These are phyloP conservation scores for Sanghuangporus sanghuang DNA, from an alignment of 1,284 basidiomycete species.

Conservation along the genomic window DNA sequence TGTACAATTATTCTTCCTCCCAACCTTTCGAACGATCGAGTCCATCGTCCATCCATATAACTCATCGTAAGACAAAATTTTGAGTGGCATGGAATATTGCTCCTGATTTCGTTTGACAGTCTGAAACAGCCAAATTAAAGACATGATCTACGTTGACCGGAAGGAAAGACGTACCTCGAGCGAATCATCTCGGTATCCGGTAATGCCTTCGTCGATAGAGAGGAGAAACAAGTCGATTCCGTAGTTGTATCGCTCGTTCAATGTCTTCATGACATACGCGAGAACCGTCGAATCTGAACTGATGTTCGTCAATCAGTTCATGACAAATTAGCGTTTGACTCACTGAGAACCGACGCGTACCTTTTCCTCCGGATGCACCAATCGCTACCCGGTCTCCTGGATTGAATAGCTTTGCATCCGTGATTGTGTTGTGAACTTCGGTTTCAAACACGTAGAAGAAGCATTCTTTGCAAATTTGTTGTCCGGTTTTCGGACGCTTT, in stretches of 20 bases:
- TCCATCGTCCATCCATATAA: constrained; percentile 99
- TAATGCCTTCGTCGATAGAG: constrained; percentile 98
- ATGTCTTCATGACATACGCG: constrained; percentile 92
- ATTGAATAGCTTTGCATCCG: constrained; percentile 75
- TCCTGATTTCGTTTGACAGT: constrained; percentile 97
- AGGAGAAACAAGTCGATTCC: constrained; percentile 89
- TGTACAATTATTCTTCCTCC: constrained; percentile 98
- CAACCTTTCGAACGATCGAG: constrained; percentile 87
- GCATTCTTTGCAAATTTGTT: constrained; percentile 93
- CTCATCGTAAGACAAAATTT: constrained; percentile 94
- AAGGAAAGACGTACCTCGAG: constrained; percentile 62
- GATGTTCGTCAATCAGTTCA: constrained; percentile 1
- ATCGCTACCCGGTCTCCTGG: constrained; percentile 95
- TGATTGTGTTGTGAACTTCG: constrained; percentile 96
- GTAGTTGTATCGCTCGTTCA: constrained; percentile 94
- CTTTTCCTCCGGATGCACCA: constrained; percentile 97
- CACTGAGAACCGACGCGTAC: constrained; percentile 34
- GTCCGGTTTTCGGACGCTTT: constrained; percentile 94
- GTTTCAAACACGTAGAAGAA: constrained; percentile 98
- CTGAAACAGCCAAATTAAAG: constrained; percentile 35
- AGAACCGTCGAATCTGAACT: constrained; percentile 91
- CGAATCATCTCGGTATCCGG: constrained; percentile 96
- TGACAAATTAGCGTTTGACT: background rate
- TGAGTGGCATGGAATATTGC: constrained; percentile 93
- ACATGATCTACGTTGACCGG: background rate